Evolutionary conservation across 2,329 filamentous ascomycete species (phyloP).

Genomic region (Beauveria asiatica): DNA sequence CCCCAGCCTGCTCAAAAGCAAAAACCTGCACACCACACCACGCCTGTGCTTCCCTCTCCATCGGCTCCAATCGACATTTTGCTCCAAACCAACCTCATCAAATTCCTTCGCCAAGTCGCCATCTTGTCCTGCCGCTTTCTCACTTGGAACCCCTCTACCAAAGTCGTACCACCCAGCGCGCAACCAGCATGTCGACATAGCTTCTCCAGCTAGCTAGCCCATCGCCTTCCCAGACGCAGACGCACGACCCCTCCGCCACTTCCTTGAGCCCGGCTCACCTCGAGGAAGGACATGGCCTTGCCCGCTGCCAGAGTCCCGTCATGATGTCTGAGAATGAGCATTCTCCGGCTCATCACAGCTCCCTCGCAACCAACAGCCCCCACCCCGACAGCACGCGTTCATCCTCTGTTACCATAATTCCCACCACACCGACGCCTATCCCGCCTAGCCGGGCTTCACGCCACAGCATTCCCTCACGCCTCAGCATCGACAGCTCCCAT

Average conservation of each 20-base stretch:
- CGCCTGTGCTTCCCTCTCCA: background rate
- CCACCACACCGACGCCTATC: background rate
- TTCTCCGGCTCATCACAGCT: background rate
- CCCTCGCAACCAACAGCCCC: background rate
- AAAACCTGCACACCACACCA: constrained; percentile 1
- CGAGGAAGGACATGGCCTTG: constrained; percentile 11
- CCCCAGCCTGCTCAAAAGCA: constrained; percentile 4
- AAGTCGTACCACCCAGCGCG: background rate
- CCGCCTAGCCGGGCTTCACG: background rate
- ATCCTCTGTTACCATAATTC: constrained; percentile 6
- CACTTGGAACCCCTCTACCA: background rate
- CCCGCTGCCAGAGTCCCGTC: background rate
- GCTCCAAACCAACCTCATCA: background rate
- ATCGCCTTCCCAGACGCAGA: background rate
- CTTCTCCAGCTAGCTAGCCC: constrained; percentile 2
- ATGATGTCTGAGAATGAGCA: constrained; percentile 7
- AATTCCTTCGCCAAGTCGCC: background rate
- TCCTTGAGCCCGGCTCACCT: constrained; percentile 7
- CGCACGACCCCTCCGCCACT: constrained; percentile 9
- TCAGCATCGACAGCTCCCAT: constrained; percentile 9
- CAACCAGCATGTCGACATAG: constrained; percentile 9
- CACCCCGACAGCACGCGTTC: constrained; percentile 2
- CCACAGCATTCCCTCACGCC: constrained; percentile 7
- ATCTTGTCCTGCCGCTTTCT: background rate
- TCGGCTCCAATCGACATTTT: background rate